Base-by-base conservation (phyloP, 495 filamentous ascomycete genomes). In the Tetracladium marchalianum region DNA sequence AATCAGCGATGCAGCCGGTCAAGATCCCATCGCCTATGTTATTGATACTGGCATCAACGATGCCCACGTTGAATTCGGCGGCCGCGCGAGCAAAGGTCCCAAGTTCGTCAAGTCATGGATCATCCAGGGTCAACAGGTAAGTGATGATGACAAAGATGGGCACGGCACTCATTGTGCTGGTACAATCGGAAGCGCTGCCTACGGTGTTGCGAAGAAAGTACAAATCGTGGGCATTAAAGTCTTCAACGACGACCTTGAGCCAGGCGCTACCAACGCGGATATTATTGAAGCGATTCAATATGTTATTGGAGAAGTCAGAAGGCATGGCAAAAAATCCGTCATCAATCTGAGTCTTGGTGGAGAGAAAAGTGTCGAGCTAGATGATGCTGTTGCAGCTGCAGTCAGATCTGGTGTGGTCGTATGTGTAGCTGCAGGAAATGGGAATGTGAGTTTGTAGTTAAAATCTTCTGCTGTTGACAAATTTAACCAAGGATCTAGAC, bases 121-220 rank as follows among this genome's bases (percentile, higher is more conserved):
- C n/a, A 41, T 17, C 4, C 2, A 7, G 22, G 22, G 22, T 27
- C 22, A 61, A 62, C 11, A 27, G 7, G 22, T 27, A 27, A 27
- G 22, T 27, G 22, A 27, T 27, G 56, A 58, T 11, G 72, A 78
- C 61, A 63, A 67, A 39, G 62, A 70, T 35, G 74, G 80, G 38
- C 82, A 86, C 58, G 82, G 81, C 35, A 84, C 78, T 9, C 80
- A 84, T 60, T 70, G 75, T 15, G 68, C 76, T 5, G 81, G 80
- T 13, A 83, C 77, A 41, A 73, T 83, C 16, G 80, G 62, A 33
- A 70, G 71, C 2, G 61, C 50, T 15, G 75, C 72, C 5, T 82
- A 76, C 54, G 81, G 81, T 47, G 70, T 84, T 27, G 71, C 80
- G 32, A 85, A 85, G 67, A 66, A 73, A 47, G 71, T 73, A 11